These are phyloP conservation scores for Trichoderma guizhouense DNA, from an alignment of 2,329 filamentous ascomycete species.

Conservation along the genomic window DNA sequence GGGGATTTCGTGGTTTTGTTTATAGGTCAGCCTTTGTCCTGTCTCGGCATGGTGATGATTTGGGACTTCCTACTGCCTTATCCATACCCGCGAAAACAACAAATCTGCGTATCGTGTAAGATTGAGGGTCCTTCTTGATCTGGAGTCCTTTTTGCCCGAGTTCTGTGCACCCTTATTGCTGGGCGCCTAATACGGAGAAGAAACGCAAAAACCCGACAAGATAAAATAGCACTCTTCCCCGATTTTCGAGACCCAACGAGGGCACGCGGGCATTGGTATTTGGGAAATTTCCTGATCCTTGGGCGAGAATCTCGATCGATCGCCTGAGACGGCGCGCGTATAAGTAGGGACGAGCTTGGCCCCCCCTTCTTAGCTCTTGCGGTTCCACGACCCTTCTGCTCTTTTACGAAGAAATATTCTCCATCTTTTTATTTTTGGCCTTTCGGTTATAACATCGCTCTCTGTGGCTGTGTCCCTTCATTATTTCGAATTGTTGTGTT, in stretches of 20 bases:
- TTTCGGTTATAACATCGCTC: neutral
- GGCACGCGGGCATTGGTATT: neutral
- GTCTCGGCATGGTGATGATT: neutral
- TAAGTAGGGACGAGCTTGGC: neutral
- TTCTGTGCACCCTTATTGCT: neutral
- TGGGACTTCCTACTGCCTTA: neutral
- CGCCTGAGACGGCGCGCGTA: constrained; percentile 5
- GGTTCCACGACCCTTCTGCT: neutral
- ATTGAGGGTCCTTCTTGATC: neutral
- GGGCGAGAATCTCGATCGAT: constrained; percentile 16
- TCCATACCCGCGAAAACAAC: neutral
- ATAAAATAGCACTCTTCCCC: neutral
- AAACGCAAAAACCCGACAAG: neutral
- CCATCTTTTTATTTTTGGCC: neutral
- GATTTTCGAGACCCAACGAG: neutral
- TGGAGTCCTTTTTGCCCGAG: neutral
- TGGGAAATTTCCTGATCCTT: neutral
- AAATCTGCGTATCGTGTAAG: neutral
- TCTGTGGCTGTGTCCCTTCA: neutral
- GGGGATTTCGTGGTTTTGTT: neutral
- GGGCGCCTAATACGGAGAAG: neutral
- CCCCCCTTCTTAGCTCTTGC: neutral
- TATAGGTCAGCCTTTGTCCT: neutral
- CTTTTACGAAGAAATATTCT: neutral
- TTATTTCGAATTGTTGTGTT: neutral